Percentiles rank a stretch among this genome's conserved stretches.
Conservation (phyloP, 345 rosid genomes). For the Laguncularia racemosa region DNA sequence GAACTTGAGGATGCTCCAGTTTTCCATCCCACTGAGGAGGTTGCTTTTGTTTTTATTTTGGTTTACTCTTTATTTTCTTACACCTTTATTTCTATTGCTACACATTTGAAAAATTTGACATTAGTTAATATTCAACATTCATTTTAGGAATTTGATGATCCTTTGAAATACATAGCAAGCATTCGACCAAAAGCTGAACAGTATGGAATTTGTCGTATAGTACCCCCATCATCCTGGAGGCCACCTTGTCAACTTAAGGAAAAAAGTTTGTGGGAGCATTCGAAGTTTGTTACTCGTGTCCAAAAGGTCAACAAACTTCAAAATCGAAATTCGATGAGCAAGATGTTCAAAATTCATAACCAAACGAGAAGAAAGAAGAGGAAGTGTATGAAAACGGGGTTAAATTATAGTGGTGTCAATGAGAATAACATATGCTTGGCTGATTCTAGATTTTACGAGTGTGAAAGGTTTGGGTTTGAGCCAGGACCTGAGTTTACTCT, state of each 20-base stretch:
- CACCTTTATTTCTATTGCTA: no score
- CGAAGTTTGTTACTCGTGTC: slow-evolving; percentile 80
- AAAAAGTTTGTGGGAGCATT: slow-evolving; percentile 64
- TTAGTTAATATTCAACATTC: no score
- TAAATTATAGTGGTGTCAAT: slow-evolving; percentile 36
- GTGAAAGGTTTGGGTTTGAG: slow-evolving; percentile 89
- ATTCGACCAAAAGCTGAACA: slow-evolving; percentile 80
- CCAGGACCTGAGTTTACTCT: slow-evolving; percentile 88
- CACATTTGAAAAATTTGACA: neutral
- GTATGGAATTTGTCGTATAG: slow-evolving; percentile 95
- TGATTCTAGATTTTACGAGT: slow-evolving; percentile 38
- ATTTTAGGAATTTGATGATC: slow-evolving; percentile 90
- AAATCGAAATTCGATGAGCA: slow-evolving; percentile 74
- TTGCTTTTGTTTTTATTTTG: slow-evolving; percentile 18
- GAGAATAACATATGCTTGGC: slow-evolving; percentile 28
- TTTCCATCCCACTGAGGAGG: slow-evolving; percentile 96
- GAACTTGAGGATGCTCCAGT: slow-evolving; percentile 77
- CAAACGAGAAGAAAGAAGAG: slow-evolving; percentile 68
- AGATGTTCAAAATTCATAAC: slow-evolving; percentile 42
- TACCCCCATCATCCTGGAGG: slow-evolving; percentile 95
- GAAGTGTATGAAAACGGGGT: slow-evolving; percentile 56
- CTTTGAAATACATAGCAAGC: slow-evolving; percentile 74
- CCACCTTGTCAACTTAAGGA: slow-evolving; percentile 90
- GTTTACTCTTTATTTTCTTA: no score
- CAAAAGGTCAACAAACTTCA: slow-evolving; percentile 98